A percentile compares a stretch with the other conserved stretches of the same genome.
Conservation (phyloP, 495 filamentous ascomycete genomes). For the Penicillium daleae region DNA sequence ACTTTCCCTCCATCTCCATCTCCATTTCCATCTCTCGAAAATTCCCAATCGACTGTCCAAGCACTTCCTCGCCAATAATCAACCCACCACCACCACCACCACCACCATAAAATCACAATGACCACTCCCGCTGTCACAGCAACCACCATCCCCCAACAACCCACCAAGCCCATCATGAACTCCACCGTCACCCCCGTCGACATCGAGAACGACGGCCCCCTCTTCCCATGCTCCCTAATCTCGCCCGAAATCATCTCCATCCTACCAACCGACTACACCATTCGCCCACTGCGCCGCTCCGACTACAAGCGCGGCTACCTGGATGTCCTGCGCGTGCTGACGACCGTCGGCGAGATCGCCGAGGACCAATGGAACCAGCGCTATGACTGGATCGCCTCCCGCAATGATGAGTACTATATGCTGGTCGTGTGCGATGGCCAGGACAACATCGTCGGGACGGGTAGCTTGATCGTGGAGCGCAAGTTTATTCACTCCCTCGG, state of each 20-base stretch:
- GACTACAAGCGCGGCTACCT: conserved; percentile 81
- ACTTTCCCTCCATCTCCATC: background rate
- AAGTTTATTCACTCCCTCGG: conserved; percentile 56
- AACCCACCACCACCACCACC: too few relatives aligned
- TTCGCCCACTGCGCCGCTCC: conserved; percentile 75
- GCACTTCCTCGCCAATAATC: too few relatives aligned
- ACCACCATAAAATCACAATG: conserved; percentile 17
- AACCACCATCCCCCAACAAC: conserved; percentile 16
- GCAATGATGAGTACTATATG: conserved; percentile 82
- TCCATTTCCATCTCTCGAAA: too few relatives aligned
- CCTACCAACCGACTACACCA: conserved; percentile 78
- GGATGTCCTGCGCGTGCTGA: conserved; percentile 87
- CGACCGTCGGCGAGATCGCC: conserved; percentile 86
- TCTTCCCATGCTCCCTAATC: conserved; percentile 79
- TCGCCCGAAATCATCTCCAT: conserved; percentile 69
- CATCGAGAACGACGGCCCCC: conserved; percentile 54
- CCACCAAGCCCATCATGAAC: conserved; percentile 27
- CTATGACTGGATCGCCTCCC: conserved; percentile 80
- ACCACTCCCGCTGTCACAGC: conserved; percentile 20
- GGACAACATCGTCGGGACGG: conserved; percentile 78
- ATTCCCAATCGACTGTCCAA: conserved; percentile 2
- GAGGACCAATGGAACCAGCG: conserved; percentile 74
- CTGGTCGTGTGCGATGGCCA: conserved; percentile 77
- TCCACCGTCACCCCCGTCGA: conserved; percentile 54
- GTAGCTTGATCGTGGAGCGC: conserved; percentile 77